A percentile compares a stretch with the other conserved stretches of the same genome.
phyloP scores from a whole-genome alignment of 2,329 filamentous ascomycete genomes.

The Xylariales sp. region DNA sequence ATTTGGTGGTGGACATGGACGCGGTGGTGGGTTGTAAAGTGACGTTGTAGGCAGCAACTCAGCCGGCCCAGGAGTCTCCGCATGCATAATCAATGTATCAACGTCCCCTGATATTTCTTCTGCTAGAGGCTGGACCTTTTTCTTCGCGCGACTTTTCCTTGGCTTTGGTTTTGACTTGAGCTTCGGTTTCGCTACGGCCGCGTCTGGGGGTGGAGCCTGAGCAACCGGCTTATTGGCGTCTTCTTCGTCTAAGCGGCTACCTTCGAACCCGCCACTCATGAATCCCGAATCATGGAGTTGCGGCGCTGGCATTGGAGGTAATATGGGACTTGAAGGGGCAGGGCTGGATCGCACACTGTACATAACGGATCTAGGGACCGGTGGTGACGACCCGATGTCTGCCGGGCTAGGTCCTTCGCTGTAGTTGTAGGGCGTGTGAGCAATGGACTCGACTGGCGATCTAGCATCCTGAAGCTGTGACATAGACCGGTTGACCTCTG shows the following conservation, averaged over 20 bases:
- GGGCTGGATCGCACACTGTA: constrained; percentile 53
- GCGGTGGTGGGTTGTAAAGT: constrained; percentile 34
- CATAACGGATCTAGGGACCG: constrained; percentile 60
- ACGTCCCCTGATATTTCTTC: no score
- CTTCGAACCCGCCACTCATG: constrained; percentile 73
- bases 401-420: constrained; percentile 64
- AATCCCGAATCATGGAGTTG: constrained; percentile 74
- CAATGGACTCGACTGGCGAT: constrained; percentile 49
- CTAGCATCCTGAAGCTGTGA: constrained; percentile 46
- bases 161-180: constrained; percentile 16
- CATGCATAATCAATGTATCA: constrained; percentile 32
- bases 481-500: constrained; percentile 33
- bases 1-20: not conserved
- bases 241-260: constrained; percentile 56
- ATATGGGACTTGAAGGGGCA: constrained; percentile 73
- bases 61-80: constrained; percentile 38
- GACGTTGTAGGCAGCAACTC: constrained; percentile 38
- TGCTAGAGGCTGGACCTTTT: constrained; percentile 17
- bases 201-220: constrained; percentile 21
- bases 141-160: constrained; percentile 23
- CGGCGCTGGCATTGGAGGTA: constrained; percentile 58
- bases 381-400: constrained; percentile 86
- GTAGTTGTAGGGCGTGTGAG: constrained; percentile 46
- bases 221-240: constrained; percentile 40
- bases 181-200: constrained; percentile 31